phyloP scores from a whole-genome alignment of 2,329 filamentous ascomycete genomes.

The Alternaria ethzedia region DNA sequence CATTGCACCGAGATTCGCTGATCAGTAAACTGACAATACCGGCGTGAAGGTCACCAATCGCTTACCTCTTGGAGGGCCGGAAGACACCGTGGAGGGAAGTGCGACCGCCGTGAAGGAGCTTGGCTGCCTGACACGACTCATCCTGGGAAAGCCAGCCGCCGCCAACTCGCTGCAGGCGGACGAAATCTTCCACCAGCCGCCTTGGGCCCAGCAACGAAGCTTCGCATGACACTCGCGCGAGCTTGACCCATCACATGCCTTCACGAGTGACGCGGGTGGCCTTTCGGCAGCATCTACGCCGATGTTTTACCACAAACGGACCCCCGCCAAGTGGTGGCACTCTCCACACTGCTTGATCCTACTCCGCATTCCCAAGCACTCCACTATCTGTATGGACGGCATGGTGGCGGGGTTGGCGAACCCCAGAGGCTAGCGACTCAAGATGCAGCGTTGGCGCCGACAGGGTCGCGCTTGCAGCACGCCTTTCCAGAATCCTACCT shows the following conservation, averaged over 20 bases:
- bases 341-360: slow-evolving; percentile 31
- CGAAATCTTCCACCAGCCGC: slow-evolving; percentile 34
- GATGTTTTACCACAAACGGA: slow-evolving; percentile 18
- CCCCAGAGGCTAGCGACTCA: slow-evolving; percentile 20
- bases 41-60: slow-evolving; percentile 12
- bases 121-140: slow-evolving; percentile 8
- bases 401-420: slow-evolving; percentile 14
- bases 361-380: slow-evolving; percentile 23
- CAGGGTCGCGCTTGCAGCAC: slow-evolving; percentile 2
- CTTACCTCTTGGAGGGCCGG: slow-evolving; percentile 2
- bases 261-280: slow-evolving; percentile 14
- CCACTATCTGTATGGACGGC: slow-evolving; percentile 25
- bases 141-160: slow-evolving; percentile 15
- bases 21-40: slow-evolving; percentile 22
- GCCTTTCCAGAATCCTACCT: slow-evolving; percentile 11
- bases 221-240: slow-evolving; percentile 28
- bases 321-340: slow-evolving; percentile 30
- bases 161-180: slow-evolving; percentile 16
- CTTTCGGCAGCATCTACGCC: slow-evolving; percentile 29
- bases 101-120: slow-evolving; percentile 9
- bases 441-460: slow-evolving; percentile 11
- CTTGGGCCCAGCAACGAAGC: slow-evolving; percentile 9
- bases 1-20: slow-evolving; percentile 27
- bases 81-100: slow-evolving; percentile 10
- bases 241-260: slow-evolving; percentile 27